These are phyloP conservation scores for Phanerochaete carnosa DNA, from an alignment of 768 basidiomycete genomes.

Conservation along the genomic window DNA sequence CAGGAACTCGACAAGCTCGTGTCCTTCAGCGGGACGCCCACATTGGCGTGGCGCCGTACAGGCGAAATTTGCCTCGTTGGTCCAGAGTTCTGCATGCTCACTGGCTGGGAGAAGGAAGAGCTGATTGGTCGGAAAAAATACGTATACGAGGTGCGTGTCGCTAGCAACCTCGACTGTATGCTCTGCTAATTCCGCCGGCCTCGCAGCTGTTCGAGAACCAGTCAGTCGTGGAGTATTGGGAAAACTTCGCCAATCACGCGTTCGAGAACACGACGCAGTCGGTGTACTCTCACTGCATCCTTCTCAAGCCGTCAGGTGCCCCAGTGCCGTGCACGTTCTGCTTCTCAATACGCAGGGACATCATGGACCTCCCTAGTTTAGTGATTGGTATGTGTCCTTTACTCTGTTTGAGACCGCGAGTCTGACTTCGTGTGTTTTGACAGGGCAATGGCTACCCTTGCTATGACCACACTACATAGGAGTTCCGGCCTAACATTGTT, in stretches of 20 bases:
- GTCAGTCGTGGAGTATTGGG: constrained; percentile 94
- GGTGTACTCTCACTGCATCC: constrained; percentile 88
- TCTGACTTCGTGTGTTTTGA: not conserved
- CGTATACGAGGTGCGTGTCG: constrained; percentile 56
- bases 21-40: constrained; percentile 95
- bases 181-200: not conserved
- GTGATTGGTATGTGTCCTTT: constrained; percentile 64
- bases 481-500: not conserved
- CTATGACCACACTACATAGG: constrained; percentile 38
- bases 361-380: constrained; percentile 86
- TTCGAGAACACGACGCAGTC: constrained; percentile 98
- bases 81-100: constrained; percentile 93
- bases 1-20: constrained; percentile 97
- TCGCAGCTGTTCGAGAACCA: constrained; percentile 88
- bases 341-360: constrained; percentile 90
- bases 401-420: not conserved
- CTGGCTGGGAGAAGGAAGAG: constrained; percentile 87
- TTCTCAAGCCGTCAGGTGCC: constrained; percentile 80
- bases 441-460: constrained; percentile 87
- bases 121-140: constrained; percentile 58
- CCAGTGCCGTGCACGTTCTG: constrained; percentile 93
- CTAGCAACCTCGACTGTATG: constrained; percentile 2
- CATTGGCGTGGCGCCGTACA: constrained; percentile 95
- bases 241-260: constrained; percentile 94
- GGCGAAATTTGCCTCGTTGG: constrained; percentile 98